These are phyloP conservation scores for Narthecium ossifragum DNA, from an alignment of 106 monocot genomes.

Conservation along the genomic window DNA sequence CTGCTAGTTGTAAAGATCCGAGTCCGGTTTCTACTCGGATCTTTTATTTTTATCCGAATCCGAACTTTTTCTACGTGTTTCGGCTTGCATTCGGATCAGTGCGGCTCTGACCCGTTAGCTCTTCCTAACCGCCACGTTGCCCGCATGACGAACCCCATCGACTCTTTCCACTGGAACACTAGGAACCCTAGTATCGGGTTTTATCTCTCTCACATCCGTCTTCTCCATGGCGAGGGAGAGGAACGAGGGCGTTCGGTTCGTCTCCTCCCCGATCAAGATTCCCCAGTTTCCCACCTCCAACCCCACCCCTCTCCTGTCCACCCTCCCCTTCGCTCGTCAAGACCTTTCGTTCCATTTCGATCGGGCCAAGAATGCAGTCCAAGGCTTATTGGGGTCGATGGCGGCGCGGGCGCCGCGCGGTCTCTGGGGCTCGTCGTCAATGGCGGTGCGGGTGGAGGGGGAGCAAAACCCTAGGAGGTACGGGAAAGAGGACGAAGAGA, in stretches of 20 bases:
- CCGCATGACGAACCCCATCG: too few relatives aligned
- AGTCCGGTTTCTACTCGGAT: too few relatives aligned
- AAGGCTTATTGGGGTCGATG: conserved; percentile 6
- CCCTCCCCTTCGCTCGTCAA: conserved; percentile 50
- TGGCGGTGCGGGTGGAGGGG: conserved; percentile 4
- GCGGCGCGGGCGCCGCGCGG: neutral
- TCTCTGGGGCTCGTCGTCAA: conserved; percentile 19
- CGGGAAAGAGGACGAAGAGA: conserved; percentile 61
- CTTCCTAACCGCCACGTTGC: too few relatives aligned
- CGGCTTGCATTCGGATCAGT: too few relatives aligned
- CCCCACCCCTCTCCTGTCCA: conserved; percentile 14
- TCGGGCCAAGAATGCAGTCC: conserved; percentile 26
- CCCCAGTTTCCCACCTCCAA: conserved; percentile 11
- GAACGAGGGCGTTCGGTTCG: conserved; percentile 34
- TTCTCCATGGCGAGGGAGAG: neutral
- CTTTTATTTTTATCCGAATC: too few relatives aligned
- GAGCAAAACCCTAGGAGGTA: conserved; percentile 19
- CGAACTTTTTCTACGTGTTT: too few relatives aligned
- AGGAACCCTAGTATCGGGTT: too few relatives aligned
- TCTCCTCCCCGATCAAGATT: conserved; percentile 53
- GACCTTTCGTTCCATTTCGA: conserved; percentile 29
- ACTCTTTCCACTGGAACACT: too few relatives aligned
- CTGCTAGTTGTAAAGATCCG: too few relatives aligned
- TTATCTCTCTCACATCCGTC: neutral
- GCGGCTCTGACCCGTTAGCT: too few relatives aligned